These are phyloP conservation scores for Zymoseptoria passerinii DNA, from an alignment of 2,329 filamentous ascomycete species.

Conservation along the genomic window DNA sequence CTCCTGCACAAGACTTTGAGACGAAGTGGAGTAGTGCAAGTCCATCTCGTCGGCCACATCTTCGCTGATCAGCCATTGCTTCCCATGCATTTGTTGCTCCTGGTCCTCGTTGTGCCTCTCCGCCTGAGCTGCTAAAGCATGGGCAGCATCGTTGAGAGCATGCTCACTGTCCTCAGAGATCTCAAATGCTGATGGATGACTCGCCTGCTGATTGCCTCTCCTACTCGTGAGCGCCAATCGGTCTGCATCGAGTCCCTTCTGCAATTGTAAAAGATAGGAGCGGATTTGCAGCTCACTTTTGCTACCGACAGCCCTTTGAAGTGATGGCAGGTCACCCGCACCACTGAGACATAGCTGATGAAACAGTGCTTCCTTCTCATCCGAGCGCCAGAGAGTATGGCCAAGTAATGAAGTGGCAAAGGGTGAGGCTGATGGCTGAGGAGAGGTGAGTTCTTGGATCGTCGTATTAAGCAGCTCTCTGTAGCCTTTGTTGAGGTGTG, in stretches of 20 bases:
- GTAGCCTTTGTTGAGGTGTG: constrained; percentile 30
- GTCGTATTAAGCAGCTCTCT: constrained; percentile 47
- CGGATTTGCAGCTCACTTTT: constrained; percentile 70
- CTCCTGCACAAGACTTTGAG: constrained; percentile 15
- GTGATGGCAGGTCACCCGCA: constrained; percentile 50
- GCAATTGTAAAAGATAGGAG: constrained; percentile 59
- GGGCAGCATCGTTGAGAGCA: constrained; percentile 60
- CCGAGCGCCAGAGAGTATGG: constrained; percentile 57
- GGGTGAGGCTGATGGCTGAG: not conserved
- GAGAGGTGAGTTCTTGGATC: constrained; percentile 40
- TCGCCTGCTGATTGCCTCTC: constrained; percentile 40
- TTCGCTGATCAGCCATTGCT: constrained; percentile 56
- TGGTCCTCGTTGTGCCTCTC: constrained; percentile 52
- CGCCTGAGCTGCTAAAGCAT: constrained; percentile 56
- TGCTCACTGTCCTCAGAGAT: constrained; percentile 57
- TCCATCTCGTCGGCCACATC: constrained; percentile 30
- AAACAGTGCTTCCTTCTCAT: constrained; percentile 67
- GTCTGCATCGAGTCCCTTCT: constrained; percentile 37
- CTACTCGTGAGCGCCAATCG: constrained; percentile 29
- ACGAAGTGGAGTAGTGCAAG: constrained; percentile 15
- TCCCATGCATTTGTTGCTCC: constrained; percentile 54
- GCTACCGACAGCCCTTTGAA: constrained; percentile 55
- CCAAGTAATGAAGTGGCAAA: constrained; percentile 53
- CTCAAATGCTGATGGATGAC: constrained; percentile 66
- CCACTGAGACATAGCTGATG: constrained; percentile 56